Evolutionary conservation across 805 yeast species (phyloP).

Genomic region (Lipomyces starkeyi): DNA sequence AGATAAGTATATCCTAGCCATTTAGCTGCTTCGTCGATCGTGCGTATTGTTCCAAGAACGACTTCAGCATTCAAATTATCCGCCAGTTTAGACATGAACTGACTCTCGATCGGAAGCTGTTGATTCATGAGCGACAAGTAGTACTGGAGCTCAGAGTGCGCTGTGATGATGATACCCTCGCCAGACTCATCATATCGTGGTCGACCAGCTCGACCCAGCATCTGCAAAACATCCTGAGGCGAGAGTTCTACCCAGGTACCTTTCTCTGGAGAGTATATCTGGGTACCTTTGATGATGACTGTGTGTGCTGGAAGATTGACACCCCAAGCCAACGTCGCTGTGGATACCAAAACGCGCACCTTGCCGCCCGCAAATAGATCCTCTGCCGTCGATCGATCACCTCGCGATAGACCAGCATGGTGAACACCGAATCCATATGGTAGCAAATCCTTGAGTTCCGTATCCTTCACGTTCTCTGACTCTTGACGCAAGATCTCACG

Average conservation of each 20-base stretch:
- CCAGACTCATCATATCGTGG: constrained; percentile 62
- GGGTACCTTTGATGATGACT: constrained; percentile 65
- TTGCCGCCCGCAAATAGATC: constrained; percentile 52
- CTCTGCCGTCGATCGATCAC: constrained; percentile 57
- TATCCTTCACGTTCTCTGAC: constrained; percentile 28
- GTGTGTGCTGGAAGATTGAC: constrained; percentile 67
- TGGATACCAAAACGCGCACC: constrained; percentile 58
- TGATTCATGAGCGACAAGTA: constrained; percentile 56
- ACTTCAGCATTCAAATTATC: constrained; percentile 52
- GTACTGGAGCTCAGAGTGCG: constrained; percentile 44
- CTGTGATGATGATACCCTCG: constrained; percentile 58
- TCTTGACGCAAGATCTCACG: constrained; percentile 33
- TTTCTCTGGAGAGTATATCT: constrained; percentile 79
- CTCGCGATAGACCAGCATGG: constrained; percentile 61
- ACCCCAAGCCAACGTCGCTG: constrained; percentile 67
- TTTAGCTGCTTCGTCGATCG: constrained; percentile 50
- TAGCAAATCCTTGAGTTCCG: constrained; percentile 32
- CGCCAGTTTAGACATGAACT: constrained; percentile 38
- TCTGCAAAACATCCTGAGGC: constrained; percentile 59
- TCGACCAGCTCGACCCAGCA: constrained; percentile 52
- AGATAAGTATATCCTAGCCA: constrained; percentile 61
- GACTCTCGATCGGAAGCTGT: constrained; percentile 55
- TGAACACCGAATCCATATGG: constrained; percentile 58
- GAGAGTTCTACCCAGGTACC: constrained; percentile 64
- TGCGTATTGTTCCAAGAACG: constrained; percentile 50